These are phyloP conservation scores for Solanum hybrid DNA, from an alignment of 305 asterid genomes.

Conservation along the genomic window DNA sequence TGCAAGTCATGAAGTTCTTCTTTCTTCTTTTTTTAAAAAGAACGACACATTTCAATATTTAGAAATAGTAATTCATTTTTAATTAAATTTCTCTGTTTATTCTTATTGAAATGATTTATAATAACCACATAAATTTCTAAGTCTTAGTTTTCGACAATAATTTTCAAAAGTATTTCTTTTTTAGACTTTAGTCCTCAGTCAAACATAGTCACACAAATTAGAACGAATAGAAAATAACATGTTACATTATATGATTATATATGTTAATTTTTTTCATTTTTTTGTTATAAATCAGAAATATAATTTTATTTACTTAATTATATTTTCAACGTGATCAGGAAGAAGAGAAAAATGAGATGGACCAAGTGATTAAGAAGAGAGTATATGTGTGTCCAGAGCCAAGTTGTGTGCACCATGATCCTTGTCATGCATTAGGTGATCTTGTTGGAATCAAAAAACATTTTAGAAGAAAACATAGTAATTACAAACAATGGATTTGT, in stretches of 20 bases:
- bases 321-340: background rate
- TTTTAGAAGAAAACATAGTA: slow-evolving; percentile 14
- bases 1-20: background rate
- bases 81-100: no score
- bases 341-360: background rate
- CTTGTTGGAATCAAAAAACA: slow-evolving; percentile 17
- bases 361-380: background rate
- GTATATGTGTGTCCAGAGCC: slow-evolving; percentile 19
- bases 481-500: slow-evolving; percentile 12
- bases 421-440: slow-evolving; percentile 14
- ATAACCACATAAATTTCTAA: background rate
- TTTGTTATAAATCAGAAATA: no score
- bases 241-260: background rate
- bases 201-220: background rate
- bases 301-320: background rate
- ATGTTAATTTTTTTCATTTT: background rate
- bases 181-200: background rate
- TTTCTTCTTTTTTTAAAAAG: background rate
- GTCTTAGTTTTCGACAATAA: background rate
- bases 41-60: background rate
- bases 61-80: no score
- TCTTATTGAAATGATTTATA: no score
- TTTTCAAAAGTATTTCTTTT: background rate
- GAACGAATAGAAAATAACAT: background rate
- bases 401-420: slow-evolving; percentile 15